A percentile compares a stretch with the other conserved stretches of the same genome.
These are phyloP conservation scores for Blastocystis hominis DNA, from an alignment of 352 stramenopile genomes.

Conservation along the genomic window DNA sequence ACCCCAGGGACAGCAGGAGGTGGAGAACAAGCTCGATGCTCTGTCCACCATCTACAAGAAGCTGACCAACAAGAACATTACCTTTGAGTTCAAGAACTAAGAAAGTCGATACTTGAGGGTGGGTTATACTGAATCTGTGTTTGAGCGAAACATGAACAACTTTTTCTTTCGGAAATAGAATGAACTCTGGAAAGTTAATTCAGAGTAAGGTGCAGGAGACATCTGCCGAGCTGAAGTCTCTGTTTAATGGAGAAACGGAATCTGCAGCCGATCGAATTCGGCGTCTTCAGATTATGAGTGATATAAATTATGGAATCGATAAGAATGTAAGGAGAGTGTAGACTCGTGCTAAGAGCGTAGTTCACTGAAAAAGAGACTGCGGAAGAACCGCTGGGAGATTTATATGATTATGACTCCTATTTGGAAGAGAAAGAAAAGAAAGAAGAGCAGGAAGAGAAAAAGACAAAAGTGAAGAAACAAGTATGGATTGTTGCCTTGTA, in stretches of 20 bases:
- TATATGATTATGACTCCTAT: slow-evolving; percentile 9
- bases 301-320: slow-evolving; percentile 8
- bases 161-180: neutral
- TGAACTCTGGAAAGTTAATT: neutral
- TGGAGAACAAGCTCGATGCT: slow-evolving; percentile 97
- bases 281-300: neutral
- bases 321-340: neutral
- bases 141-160: neutral
- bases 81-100: slow-evolving; percentile 84
- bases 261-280: neutral
- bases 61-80: slow-evolving; percentile 98
- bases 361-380: neutral
- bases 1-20: slow-evolving; percentile 94
- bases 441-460: neutral
- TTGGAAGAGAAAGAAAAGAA: slow-evolving; percentile 21
- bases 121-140: neutral
- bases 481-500: neutral
- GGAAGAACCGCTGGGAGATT: neutral
- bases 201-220: neutral
- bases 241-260: slow-evolving; percentile 2
- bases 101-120: neutral
- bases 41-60: slow-evolving; percentile 98
- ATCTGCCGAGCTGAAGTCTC: neutral
- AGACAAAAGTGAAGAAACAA: neutral
- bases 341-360: neutral